These are phyloP conservation scores for Scheffersomyces insectosa DNA, from an alignment of 1,139 yeast genomes.

Conservation along the genomic window DNA sequence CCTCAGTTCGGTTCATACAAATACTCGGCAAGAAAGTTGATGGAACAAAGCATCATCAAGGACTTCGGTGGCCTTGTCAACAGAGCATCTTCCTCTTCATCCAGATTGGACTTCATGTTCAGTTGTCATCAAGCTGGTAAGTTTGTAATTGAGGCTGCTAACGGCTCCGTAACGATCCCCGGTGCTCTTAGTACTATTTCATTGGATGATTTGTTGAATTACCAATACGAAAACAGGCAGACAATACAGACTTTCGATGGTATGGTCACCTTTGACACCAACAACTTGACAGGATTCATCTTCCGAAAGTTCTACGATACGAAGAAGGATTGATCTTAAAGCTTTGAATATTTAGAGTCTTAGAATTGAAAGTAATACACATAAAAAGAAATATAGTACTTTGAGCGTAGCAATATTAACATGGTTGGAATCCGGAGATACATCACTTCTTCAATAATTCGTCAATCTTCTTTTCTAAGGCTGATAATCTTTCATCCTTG, in stretches of 20 bases:
- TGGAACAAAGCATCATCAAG: conserved; percentile 69
- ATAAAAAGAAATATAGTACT: too few species aligned
- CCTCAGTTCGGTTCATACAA: conserved; percentile 85
- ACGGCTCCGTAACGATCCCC: conserved; percentile 42
- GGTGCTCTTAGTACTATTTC: conserved; percentile 58
- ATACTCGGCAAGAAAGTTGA: conserved; percentile 72
- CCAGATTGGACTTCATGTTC: conserved; percentile 73
- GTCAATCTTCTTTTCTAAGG: conserved; percentile 45
- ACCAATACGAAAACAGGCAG: conserved; percentile 62
- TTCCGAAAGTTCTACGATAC: conserved; percentile 70
- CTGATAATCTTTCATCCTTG: conserved; percentile 59
- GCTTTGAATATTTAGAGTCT: too few species aligned
- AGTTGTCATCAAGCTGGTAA: conserved; percentile 74
- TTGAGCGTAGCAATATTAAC: not conserved
- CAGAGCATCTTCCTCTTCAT: conserved; percentile 46
- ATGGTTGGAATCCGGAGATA: not conserved
- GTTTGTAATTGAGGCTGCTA: conserved; percentile 67
- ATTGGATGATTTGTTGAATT: conserved; percentile 66
- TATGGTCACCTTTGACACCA: conserved; percentile 65
- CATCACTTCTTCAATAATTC: conserved; percentile 30
- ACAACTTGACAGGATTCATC: conserved; percentile 63
- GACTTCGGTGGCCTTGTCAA: conserved; percentile 54
- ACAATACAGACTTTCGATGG: conserved; percentile 61
- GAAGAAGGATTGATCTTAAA: conserved; percentile 11
- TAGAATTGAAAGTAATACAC: too few species aligned